Conservation (phyloP, 192 early-diverging fungal genomes). For the Lunasporangiospora selenospora region DNA sequence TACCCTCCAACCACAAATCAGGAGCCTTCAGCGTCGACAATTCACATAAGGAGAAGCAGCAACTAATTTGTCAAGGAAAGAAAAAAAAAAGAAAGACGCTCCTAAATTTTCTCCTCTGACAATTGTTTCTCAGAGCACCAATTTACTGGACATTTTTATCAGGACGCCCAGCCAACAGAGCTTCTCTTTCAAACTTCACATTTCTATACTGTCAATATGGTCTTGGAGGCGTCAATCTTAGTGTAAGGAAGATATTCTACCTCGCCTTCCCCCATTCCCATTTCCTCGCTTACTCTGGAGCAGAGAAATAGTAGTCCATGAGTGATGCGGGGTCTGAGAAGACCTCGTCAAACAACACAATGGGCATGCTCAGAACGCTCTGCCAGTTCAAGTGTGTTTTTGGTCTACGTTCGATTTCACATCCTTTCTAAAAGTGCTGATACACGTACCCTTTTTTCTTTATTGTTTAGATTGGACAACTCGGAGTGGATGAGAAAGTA, state of each 20-base stretch:
- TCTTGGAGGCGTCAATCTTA: constrained; percentile 91
- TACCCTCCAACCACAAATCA: too few relatives aligned
- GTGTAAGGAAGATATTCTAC: constrained; percentile 62
- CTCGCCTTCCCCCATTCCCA: neutral
- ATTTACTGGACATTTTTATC: too few relatives aligned
- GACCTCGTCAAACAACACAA: neutral
- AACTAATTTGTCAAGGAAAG: too few relatives aligned
- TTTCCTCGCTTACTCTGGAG: neutral
- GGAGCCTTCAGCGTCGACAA: too few relatives aligned
- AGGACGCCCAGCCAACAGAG: neutral
- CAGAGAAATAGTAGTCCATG: neutral
- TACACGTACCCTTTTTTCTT: neutral
- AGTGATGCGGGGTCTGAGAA: neutral
- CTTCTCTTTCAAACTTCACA: neutral
- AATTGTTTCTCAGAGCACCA: too few relatives aligned
- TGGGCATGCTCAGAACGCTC: neutral
- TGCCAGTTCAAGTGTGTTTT: neutral
- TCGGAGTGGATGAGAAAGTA: constrained; percentile 95
- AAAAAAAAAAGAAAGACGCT: too few relatives aligned
- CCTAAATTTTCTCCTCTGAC: too few relatives aligned
- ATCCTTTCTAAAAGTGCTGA: neutral
- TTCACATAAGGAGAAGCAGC: too few relatives aligned
- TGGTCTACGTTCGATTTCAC: neutral
- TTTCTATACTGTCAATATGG: constrained; percentile 66
- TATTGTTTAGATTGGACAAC: constrained; percentile 79